Evolutionary conservation across 2,329 filamentous ascomycete genomes (phyloP), one percentile per base, ranked within the genome.

Genomic region (Curvularia hawaiiensis): DNA sequence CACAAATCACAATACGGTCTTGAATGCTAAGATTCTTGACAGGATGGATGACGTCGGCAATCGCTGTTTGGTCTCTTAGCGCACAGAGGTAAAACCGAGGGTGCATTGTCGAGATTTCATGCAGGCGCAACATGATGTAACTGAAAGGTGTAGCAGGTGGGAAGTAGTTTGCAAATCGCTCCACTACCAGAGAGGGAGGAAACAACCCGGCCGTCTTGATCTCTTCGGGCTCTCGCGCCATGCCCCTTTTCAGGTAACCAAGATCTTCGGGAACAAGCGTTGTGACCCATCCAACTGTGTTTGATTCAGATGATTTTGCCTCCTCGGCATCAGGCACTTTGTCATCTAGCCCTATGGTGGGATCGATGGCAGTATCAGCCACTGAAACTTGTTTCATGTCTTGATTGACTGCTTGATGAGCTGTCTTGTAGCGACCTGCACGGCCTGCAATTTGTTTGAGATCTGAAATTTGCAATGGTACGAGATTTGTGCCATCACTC

Each of bases 371-470:
- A 12, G 49, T 20, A 2, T 57, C 54, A 3, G 56, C 39, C 9
- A 59, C 44, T 12, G 56, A 40, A 11, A 52, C 52, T 30, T 58
- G 52, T 16, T 56, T 48, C n/a, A 58, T 63, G 50, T 73, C 73
- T 11, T 64, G 54, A 10, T 58, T 67, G 31, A 71, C 68, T 28
- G 83, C 82, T 69, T 90, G 83, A 28, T 83, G 80, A 2, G 91
- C 91, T 28, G 89, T 88, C 55, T 88, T 88, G 76, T 88, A 99
- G 45, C 95, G 88, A 28, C 95, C 95, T 12, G 95, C 95, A 64
- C 95, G 88, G 18, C 95, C 95, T 49, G 88, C 95, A 69, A 99
- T 99, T 73, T 99, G 95, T 76, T 97, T 97, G 68, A 97, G 83
- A 64, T 97, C 91, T 0, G 92, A 89, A 3, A 90, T 82, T 0